These are phyloP conservation scores for Linum tenue DNA, from an alignment of 345 rosid species.

Conservation along the genomic window DNA sequence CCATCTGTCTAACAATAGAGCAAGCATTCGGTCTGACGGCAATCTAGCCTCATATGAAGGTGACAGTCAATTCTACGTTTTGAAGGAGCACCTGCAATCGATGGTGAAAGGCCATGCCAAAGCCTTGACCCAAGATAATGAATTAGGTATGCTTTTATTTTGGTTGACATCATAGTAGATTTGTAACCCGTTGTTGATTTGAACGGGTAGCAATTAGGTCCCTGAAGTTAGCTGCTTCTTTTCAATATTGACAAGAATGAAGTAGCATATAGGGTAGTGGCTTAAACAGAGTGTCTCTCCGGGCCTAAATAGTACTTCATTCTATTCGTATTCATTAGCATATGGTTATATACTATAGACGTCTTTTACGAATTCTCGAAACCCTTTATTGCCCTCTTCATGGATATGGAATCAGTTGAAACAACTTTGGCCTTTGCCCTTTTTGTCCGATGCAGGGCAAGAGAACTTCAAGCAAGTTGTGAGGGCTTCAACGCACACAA, in stretches of 20 bases:
- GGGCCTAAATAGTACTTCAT: too few species aligned
- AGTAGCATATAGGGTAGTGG: too few species aligned
- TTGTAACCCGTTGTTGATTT: too few species aligned
- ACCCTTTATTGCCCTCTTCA: background rate
- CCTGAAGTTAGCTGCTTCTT: too few species aligned
- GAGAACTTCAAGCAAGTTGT: constrained; percentile 52
- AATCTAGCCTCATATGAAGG: constrained; percentile 18
- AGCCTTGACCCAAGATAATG: constrained; percentile 46
- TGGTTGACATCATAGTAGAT: too few species aligned
- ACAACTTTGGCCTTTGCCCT: background rate
- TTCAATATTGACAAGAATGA: too few species aligned
- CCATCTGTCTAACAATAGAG: too few species aligned
- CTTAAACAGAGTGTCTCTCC: too few species aligned
- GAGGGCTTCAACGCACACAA: constrained; percentile 60
- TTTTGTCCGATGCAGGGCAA: constrained; percentile 37
- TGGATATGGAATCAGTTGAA: background rate
- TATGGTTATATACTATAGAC: constrained; percentile 30
- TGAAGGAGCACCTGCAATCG: constrained; percentile 60
- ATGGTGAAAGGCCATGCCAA: constrained; percentile 63
- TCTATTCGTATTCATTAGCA: too few species aligned
- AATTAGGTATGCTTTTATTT: constrained; percentile 12
- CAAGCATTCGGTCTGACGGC: too few species aligned
- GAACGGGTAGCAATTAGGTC: too few species aligned
- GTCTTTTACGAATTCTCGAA: background rate
- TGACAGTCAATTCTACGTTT: constrained; percentile 28